These are phyloP conservation scores for Alternaria novae-zelandiae DNA, from an alignment of 2,329 filamentous ascomycete genomes.

Conservation along the genomic window DNA sequence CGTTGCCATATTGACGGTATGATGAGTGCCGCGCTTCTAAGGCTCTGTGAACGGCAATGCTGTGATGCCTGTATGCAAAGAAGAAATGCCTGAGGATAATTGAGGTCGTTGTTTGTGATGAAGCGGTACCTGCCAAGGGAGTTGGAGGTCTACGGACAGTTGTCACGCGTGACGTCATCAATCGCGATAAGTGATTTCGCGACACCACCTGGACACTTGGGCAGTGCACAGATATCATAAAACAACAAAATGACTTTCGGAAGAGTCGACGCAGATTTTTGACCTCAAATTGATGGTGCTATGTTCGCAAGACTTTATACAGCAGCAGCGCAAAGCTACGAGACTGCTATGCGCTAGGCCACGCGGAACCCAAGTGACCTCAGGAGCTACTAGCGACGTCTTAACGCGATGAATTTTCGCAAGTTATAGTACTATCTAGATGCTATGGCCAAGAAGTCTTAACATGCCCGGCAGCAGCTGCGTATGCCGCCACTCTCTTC, in stretches of 20 bases:
- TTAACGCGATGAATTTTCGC: no score
- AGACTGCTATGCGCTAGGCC: no score
- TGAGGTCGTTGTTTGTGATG: neutral
- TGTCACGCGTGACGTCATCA: neutral
- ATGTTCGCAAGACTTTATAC: no score
- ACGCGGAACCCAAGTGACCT: no score
- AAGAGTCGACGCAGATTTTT: no score
- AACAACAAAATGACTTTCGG: no score
- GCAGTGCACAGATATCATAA: no score
- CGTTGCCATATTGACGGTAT: conserved; percentile 1
- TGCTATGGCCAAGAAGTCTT: neutral
- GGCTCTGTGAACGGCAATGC: neutral
- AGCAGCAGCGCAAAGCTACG: no score
- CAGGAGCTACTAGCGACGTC: no score
- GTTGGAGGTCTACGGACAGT: neutral
- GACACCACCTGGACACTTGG: neutral
- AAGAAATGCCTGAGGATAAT: neutral
- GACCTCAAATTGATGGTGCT: no score
- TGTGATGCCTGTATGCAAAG: neutral
- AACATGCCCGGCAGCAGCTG: neutral
- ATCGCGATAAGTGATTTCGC: neutral
- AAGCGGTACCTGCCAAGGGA: neutral
- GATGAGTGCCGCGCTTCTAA: neutral
- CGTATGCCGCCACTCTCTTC: neutral
- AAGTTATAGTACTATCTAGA: no score